Evolutionary conservation across 257 asterid genomes (phyloP).

Genomic region (Phtheirospermum japonicum): DNA sequence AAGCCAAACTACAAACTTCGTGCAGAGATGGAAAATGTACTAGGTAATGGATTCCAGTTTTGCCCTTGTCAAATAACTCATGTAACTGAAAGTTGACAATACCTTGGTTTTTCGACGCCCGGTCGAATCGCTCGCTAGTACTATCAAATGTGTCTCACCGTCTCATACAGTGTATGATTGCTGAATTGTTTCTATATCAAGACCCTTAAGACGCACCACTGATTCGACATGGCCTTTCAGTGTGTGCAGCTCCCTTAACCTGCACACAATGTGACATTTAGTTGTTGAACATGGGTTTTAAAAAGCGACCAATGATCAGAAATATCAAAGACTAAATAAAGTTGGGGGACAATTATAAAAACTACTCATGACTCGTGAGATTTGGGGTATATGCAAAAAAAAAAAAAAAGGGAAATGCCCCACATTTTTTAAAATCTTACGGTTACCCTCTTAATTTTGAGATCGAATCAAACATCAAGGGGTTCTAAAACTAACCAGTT

Average conservation of each 20-base stretch:
- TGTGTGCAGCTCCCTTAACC: slow-evolving; percentile 84
- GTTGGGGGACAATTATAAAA: too few relatives aligned
- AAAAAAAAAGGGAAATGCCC: too few relatives aligned
- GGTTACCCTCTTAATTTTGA: too few relatives aligned
- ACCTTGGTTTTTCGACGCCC: slow-evolving; percentile 27
- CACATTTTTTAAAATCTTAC: too few relatives aligned
- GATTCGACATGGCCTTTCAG: slow-evolving; percentile 95
- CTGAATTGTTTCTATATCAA: slow-evolving; percentile 89
- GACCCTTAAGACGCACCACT: slow-evolving; percentile 93
- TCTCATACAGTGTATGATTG: slow-evolving; percentile 90
- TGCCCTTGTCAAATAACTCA: slow-evolving; percentile 7
- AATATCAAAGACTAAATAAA: too few relatives aligned
- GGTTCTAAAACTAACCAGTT: too few relatives aligned
- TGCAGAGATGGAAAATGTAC: slow-evolving; percentile 13
- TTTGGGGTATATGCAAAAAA: too few relatives aligned
- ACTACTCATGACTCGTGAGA: too few relatives aligned
- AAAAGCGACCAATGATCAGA: too few relatives aligned
- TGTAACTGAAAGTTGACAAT: slow-evolving; percentile 1
- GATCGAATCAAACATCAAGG: too few relatives aligned
- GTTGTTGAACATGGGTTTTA: too few relatives aligned
- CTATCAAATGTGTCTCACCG: slow-evolving; percentile 18
- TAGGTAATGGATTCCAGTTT: background rate
- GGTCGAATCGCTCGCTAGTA: slow-evolving; percentile 26
- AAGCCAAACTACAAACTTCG: slow-evolving; percentile 14
- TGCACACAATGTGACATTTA: slow-evolving; percentile 31